Base-by-base conservation (phyloP, 129 eudicot genomes). In the Chrysanthemum lavandulifolium region DNA sequence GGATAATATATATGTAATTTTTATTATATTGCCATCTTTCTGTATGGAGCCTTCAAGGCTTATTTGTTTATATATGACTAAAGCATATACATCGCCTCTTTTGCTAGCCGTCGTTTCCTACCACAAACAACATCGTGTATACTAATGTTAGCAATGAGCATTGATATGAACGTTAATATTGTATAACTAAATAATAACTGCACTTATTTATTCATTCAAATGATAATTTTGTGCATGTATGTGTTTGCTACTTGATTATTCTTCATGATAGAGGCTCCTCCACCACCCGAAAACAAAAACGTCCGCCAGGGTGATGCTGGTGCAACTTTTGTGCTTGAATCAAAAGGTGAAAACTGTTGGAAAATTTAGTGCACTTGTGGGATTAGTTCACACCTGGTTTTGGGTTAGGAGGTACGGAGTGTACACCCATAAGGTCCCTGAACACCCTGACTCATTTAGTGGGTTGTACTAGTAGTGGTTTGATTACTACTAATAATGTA, bases 311-410 rank as follows among this genome's bases (percentile, higher is more conserved):
- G 62, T 31, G 97, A 92, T 73, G 98, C 98, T 25, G 98, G 98
- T 10, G 98, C 98, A 13, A 82, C 87, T 70, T 92, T 92, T 54
- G 98, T 92, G 21, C 79, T 92, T 13, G 87, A 89, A 76, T 89
- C 96, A 5, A 92, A 89, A 85, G 97, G 97, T 88, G 14, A 70
- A 19, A 19, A 19, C 21, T 19, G 21, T 19, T 19, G 21, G 21
- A 19, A 19, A 19, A 19, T 19, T 19, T 19, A 19, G 21, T 19
- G 21, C 21, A 19, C 21, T 19, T 19, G 21, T 19, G 21, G 21
- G 21, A 19, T 19, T 19, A 19, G 21, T 19, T 19, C 21, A 19
- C 21, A 19, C 21, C 21, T 19, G 21, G 21, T 19, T 19, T 19
- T 19, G 21, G 21, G 21, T 19, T 19, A 19, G 21, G 21, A 19